Evolutionary conservation across 306 rosid species (phyloP), one percentile per base, ranked within the genome.

Genomic region (Casuarina equisetifolia): DNA sequence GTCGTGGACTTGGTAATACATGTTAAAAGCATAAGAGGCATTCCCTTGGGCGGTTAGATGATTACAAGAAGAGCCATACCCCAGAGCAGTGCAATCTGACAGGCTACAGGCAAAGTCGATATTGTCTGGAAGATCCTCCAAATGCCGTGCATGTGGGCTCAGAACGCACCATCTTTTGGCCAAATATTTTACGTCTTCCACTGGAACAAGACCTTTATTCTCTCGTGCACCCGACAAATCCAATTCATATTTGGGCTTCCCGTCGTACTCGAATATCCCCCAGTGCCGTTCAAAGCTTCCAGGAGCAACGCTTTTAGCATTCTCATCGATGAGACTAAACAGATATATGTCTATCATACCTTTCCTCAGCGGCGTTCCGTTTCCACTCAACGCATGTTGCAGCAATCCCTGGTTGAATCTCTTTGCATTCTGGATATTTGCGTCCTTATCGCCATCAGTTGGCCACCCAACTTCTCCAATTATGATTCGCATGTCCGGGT

Each of bases 391-490:
- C 40, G 79, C 85, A 79, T 88, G 94, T 45, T 77, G 79, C 15
- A 93, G 79, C 83, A 93, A 76, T 63, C 96, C 96, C 80, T 85
- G 89, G 83, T 88, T 93, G 78, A 93, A 93, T 73, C 89, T 89
- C 67, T 84, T 84, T 17, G 98, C 98, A 48, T 86, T 82, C 62
- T 67, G 76, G 32, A 86, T 50, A 61, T 85, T 91, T 19, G 97
- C 97, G 62, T 86, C 71, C 52, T 77, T 85, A 74, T 91, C 97
- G 6, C 94, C 97, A 70, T 93, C 98, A 4, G 97, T 91, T 20
- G 98, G 97, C 98, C 98, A 93, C 43, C 98, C 98, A 6, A 93
- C 91, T 80, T 93, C 98, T 62, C 98, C 98, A 49, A 93, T 85
- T 12, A 89, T 50, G 78, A 93, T 76, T 53, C 80, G 50, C 84